Percentiles rank a stretch among this genome's conserved stretches.
phyloP scores from a whole-genome alignment of 495 filamentous ascomycete genomes.

The Aspergillus mulundensis region DNA sequence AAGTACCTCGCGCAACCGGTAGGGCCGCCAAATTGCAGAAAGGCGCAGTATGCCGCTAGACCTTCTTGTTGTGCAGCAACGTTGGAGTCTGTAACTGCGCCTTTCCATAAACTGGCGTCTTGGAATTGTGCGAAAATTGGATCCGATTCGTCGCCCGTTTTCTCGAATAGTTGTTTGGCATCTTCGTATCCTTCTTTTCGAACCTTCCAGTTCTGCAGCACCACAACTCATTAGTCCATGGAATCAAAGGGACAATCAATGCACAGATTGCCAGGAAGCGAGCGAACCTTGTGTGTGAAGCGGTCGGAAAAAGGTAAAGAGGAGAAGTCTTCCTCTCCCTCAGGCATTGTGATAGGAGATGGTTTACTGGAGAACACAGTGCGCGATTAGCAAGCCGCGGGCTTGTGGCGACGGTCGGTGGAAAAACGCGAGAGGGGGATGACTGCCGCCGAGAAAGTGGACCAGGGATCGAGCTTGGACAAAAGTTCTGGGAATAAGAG shows the following conservation, averaged over 20 bases:
- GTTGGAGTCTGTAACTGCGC: constrained; percentile 90
- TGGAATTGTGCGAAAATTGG: constrained; percentile 82
- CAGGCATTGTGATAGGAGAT: constrained; percentile 40
- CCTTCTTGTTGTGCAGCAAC: constrained; percentile 96
- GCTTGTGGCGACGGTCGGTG: not conserved
- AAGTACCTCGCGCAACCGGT: constrained; percentile 70
- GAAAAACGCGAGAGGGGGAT: not conserved
- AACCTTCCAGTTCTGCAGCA: constrained; percentile 86
- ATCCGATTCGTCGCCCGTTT: constrained; percentile 80
- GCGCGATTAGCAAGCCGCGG: constrained; percentile 1
- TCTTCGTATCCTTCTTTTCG: constrained; percentile 94
- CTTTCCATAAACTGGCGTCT: constrained; percentile 85
- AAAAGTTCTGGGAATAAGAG: not conserved
- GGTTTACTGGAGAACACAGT: constrained; percentile 1
- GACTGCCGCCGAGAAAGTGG: not conserved
- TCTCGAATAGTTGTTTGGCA: constrained; percentile 78
- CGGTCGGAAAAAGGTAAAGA: constrained; percentile 75
- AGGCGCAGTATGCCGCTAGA: constrained; percentile 78
- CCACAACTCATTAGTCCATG: constrained; percentile 15
- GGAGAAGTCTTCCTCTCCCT: constrained; percentile 76
- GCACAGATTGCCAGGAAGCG: not conserved
- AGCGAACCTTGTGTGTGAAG: constrained; percentile 78
- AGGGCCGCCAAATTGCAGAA: constrained; percentile 79
- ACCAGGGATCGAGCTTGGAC: not conserved
- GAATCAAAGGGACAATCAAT: not conserved